These are phyloP conservation scores for Colletotrichum theobromicola DNA, from an alignment of 2,329 filamentous ascomycete species.

Conservation along the genomic window DNA sequence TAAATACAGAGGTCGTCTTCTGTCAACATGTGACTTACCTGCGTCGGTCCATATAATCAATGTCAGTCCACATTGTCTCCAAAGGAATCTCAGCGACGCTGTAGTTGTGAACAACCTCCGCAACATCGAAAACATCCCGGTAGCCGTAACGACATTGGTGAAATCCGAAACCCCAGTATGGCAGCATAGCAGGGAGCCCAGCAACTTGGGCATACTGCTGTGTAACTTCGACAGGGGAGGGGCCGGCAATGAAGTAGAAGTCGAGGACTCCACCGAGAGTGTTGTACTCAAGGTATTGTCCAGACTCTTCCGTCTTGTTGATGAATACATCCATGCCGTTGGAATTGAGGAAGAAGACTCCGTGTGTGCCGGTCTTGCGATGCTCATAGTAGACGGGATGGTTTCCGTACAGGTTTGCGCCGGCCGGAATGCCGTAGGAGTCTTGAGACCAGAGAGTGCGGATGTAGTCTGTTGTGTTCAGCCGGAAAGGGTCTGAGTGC, in stretches of 20 bases:
- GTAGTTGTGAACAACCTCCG: slow-evolving; percentile 73
- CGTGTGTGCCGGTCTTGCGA: slow-evolving; percentile 61
- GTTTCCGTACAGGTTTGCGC: slow-evolving; percentile 73
- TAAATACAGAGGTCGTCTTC: not conserved
- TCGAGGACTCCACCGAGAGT: slow-evolving; percentile 79
- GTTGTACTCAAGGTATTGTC: slow-evolving; percentile 81
- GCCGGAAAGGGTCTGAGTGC: slow-evolving; percentile 72
- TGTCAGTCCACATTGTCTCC: slow-evolving; percentile 70
- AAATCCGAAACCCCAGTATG: slow-evolving; percentile 67
- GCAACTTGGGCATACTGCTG: slow-evolving; percentile 64
- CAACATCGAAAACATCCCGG: slow-evolving; percentile 67
- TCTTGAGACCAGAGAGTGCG: slow-evolving; percentile 75
- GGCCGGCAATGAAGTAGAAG: slow-evolving; percentile 69
- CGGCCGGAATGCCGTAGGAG: slow-evolving; percentile 63
- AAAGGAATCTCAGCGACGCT: slow-evolving; percentile 68
- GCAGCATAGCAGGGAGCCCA: slow-evolving; percentile 64
- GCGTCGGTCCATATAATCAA: slow-evolving; percentile 40
- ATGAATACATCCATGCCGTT: slow-evolving; percentile 82
- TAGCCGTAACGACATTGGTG: slow-evolving; percentile 72
- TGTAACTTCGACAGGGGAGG: slow-evolving; percentile 61
- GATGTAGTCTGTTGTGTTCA: slow-evolving; percentile 72
- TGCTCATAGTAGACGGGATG: slow-evolving; percentile 82
- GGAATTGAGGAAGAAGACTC: slow-evolving; percentile 74
- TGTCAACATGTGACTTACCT: not conserved
- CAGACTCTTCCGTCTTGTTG: slow-evolving; percentile 60